Percentiles rank a stretch among this genome's conserved stretches.
phyloP scores from a whole-genome alignment of 257 asterid genomes.

The Nicotiana tomentosiformis region DNA sequence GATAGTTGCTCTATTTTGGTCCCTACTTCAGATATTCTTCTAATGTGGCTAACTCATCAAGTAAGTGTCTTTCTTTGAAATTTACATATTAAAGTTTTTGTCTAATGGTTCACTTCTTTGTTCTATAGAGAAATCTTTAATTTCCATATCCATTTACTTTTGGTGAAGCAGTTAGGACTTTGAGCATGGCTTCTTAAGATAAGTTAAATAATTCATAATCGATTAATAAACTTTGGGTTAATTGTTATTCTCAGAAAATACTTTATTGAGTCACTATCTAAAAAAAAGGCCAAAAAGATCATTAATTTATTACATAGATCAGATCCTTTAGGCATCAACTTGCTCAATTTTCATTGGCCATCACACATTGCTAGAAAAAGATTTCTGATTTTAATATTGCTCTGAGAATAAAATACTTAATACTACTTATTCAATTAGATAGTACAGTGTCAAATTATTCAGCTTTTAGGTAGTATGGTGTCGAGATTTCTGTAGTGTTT shows the following conservation, averaged over 20 bases:
- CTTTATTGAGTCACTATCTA: not conserved
- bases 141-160: not conserved
- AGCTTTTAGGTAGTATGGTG: not conserved
- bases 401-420: not conserved
- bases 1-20: conserved; percentile 48
- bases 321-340: not conserved
- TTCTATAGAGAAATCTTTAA: not conserved
- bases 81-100: not conserved
- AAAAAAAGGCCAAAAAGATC: not conserved
- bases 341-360: not conserved
- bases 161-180: not conserved
- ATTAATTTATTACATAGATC: not conserved
- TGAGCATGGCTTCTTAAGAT: not conserved
- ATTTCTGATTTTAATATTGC: not conserved
- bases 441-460: not conserved
- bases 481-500: not conserved
- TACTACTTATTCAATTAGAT: not conserved
- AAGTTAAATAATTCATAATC: not conserved
- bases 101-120: not conserved
- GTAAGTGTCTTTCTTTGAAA: conserved; percentile 20
- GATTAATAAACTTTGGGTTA: not conserved
- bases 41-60: conserved; percentile 87
- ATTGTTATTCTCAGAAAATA: not conserved
- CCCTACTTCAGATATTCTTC: conserved; percentile 77
- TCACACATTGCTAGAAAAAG: not conserved